phyloP scores from a whole-genome alignment of 129 eudicot genomes.

The Gnaphalium uliginosum region DNA sequence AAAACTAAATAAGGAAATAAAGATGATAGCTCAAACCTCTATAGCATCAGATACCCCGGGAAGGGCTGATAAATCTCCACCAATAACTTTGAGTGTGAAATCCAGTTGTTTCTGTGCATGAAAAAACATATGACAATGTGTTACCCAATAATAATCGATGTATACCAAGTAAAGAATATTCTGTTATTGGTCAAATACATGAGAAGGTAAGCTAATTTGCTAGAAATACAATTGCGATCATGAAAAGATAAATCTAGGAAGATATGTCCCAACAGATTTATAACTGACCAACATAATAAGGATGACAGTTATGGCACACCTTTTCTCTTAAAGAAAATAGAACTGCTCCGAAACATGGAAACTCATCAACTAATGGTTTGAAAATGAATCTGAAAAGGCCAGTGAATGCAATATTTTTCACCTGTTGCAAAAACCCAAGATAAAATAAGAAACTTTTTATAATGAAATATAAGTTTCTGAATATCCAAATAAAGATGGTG shows the following conservation, averaged over 20 bases:
- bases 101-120: slow-evolving; percentile 51
- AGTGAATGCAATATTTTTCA: slow-evolving; percentile 85
- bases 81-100: slow-evolving; percentile 86
- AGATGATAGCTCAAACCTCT: slow-evolving; percentile 53
- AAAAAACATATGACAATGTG: slow-evolving; percentile 4
- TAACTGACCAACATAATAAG: not conserved
- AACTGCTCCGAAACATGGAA: slow-evolving; percentile 96
- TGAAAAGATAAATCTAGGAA: not conserved
- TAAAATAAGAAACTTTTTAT: not conserved
- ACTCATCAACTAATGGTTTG: slow-evolving; percentile 82
- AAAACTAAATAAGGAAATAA: slow-evolving; percentile 19
- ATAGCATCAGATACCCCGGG: slow-evolving; percentile 94
- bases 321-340: slow-evolving; percentile 81
- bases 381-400: slow-evolving; percentile 87
- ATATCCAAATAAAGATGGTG: not conserved
- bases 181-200: not conserved
- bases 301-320: slow-evolving; percentile 38
- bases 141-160: not conserved
- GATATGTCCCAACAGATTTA: not conserved
- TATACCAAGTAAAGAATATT: not conserved
- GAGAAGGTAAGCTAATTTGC: not conserved
- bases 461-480: not conserved
- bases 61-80: slow-evolving; percentile 84
- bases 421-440: slow-evolving; percentile 44
- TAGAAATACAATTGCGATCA: slow-evolving; percentile 5